These are phyloP conservation scores for Daldinia vernicosa DNA, from an alignment of 495 filamentous ascomycete species.

Conservation along the genomic window DNA sequence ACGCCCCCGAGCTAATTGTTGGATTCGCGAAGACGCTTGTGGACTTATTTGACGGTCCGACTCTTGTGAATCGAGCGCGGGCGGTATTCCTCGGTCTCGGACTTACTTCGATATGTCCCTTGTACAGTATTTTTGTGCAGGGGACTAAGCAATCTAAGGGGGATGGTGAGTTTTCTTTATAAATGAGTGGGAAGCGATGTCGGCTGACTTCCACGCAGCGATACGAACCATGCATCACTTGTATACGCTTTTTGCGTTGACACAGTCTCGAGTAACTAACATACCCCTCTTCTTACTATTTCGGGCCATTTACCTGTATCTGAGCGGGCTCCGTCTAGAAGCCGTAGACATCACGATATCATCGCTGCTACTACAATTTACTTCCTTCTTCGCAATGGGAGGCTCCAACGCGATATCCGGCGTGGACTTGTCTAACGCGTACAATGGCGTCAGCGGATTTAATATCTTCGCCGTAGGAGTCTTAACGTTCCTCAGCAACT, in stretches of 20 bases:
- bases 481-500: conserved; percentile 88
- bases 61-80: conserved; percentile 61
- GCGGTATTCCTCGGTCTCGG: conserved; percentile 64
- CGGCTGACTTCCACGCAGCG: conserved; percentile 42
- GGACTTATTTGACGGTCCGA: conserved; percentile 53
- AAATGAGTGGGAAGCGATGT: neutral
- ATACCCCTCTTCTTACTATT: conserved; percentile 84
- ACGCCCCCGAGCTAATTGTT: conserved; percentile 83
- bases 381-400: conserved; percentile 89
- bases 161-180: conserved; percentile 37
- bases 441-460: conserved; percentile 81
- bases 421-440: conserved; percentile 82
- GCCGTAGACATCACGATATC: conserved; percentile 68
- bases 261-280: conserved; percentile 83
- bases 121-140: conserved; percentile 40
- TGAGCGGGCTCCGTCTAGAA: conserved; percentile 58
- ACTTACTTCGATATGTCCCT: conserved; percentile 50
- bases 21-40: conserved; percentile 58
- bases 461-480: conserved; percentile 73
- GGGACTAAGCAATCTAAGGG: conserved; percentile 34
- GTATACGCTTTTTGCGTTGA: conserved; percentile 80
- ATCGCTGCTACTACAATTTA: conserved; percentile 72
- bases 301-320: conserved; percentile 63
- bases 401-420: conserved; percentile 93
- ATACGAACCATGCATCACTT: conserved; percentile 68